A percentile compares a stretch with the other conserved stretches of the same genome.
phyloP scores from a whole-genome alignment of 805 yeast genomes.

The Cyberlindnera meyerae region DNA sequence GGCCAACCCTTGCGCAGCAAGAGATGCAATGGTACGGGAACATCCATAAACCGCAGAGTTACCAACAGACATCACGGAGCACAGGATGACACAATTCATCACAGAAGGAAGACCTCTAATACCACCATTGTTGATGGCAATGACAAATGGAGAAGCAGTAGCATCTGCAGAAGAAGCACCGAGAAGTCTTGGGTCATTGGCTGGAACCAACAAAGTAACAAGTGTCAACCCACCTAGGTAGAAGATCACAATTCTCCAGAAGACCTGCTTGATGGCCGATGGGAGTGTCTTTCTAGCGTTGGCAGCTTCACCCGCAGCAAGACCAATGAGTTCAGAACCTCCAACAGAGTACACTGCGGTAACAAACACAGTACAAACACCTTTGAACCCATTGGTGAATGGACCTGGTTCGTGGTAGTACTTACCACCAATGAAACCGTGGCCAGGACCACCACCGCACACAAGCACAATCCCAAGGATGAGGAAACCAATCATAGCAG shows the following conservation, averaged over 20 bases:
- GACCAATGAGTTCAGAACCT: constrained; percentile 48
- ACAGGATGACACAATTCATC: constrained; percentile 37
- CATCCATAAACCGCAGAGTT: constrained; percentile 55
- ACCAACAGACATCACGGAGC: constrained; percentile 42
- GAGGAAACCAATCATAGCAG: constrained; percentile 48
- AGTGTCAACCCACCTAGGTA: constrained; percentile 41
- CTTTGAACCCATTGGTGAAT: constrained; percentile 53
- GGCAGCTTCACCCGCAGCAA: constrained; percentile 45
- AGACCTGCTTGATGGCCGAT: constrained; percentile 49
- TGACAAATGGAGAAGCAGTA: constrained; percentile 44
- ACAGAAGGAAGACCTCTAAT: constrained; percentile 34
- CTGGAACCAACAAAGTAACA: constrained; percentile 45
- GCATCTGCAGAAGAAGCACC: constrained; percentile 28
- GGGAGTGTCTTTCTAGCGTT: constrained; percentile 48
- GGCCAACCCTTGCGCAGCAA: constrained; percentile 43
- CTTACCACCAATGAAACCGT: constrained; percentile 39
- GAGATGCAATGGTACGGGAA: constrained; percentile 46
- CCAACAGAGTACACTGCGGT: constrained; percentile 53
- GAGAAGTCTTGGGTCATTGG: constrained; percentile 32
- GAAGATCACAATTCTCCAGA: constrained; percentile 49
- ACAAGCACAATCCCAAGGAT: constrained; percentile 47
- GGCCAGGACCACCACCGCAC: constrained; percentile 44
- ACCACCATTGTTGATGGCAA: constrained; percentile 37
- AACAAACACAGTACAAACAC: constrained; percentile 48
- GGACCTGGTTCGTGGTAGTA: constrained; percentile 58